Conservation (phyloP, 169 alveolate genomes). For the Eimeria falciformis region DNA sequence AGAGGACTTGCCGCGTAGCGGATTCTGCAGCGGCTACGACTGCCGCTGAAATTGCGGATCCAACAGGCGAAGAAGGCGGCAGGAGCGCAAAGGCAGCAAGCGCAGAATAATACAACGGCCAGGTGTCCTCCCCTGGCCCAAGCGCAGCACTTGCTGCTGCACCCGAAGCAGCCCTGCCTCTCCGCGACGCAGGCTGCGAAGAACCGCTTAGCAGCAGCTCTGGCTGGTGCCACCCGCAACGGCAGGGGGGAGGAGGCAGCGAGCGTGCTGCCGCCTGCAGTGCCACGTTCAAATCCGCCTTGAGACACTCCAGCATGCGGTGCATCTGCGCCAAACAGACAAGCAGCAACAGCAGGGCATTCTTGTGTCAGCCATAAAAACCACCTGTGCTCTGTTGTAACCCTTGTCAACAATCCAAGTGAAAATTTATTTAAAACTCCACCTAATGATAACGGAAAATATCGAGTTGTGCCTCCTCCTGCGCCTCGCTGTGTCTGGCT, state of each 20-base stretch:
- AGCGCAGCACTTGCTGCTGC: neutral
- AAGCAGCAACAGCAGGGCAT: neutral
- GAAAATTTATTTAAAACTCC: no score
- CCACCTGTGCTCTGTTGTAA: no score
- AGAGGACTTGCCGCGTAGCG: slow-evolving; percentile 23
- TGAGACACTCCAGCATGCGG: neutral
- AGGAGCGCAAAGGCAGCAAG: slow-evolving; percentile 26
- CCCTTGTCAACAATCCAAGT: no score
- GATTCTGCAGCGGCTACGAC: neutral
- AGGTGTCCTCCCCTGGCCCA: slow-evolving; percentile 2
- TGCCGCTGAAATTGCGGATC: slow-evolving; percentile 23
- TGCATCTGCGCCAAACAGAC: neutral
- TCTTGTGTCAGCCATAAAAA: no score
- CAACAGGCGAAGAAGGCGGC: slow-evolving; percentile 36
- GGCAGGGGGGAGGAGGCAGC: slow-evolving; percentile 50
- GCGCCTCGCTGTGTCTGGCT: no score
- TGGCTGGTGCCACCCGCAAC: slow-evolving; percentile 35
- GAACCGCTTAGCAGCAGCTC: neutral
- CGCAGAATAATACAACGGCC: slow-evolving; percentile 7
- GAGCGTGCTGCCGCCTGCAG: slow-evolving; percentile 38
- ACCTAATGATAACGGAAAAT: no score
- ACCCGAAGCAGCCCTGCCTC: neutral
- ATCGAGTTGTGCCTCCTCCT: no score
- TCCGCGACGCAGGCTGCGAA: neutral
- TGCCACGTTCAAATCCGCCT: slow-evolving; percentile 1